Conservation (phyloP, 2,329 filamentous ascomycete species). For the Camptophora hylomeconis region DNA sequence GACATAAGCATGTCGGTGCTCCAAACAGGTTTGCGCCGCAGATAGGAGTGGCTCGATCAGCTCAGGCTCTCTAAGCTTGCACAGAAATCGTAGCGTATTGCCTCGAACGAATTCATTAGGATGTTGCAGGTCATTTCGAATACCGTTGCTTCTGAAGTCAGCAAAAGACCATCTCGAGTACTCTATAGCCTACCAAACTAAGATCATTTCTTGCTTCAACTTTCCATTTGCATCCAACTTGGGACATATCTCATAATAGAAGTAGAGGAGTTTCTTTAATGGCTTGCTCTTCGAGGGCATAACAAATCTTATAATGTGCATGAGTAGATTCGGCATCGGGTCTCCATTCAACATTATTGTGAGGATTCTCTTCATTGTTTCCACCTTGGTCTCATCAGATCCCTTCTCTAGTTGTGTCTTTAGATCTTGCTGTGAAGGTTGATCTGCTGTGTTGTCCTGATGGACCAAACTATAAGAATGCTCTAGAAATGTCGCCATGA, state of each 20-base stretch:
- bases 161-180: not conserved
- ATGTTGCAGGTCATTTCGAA: conserved; percentile 92
- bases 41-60: conserved; percentile 92
- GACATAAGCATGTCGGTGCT: conserved; percentile 94
- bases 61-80: conserved; percentile 89
- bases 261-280: conserved; percentile 95
- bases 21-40: conserved; percentile 79
- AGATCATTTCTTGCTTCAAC: conserved; percentile 98
- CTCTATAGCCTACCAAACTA: conserved; percentile 83
- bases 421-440: conserved; percentile 80
- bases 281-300: conserved; percentile 97
- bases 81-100: conserved; percentile 94
- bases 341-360: conserved; percentile 98
- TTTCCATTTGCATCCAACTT: conserved; percentile 88
- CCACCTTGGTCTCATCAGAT: conserved; percentile 80
- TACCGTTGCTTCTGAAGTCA: conserved; percentile 61
- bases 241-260: conserved; percentile 91
- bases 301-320: conserved; percentile 99
- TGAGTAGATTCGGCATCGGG: conserved; percentile 84
- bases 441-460: conserved; percentile 90
- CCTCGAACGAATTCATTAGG: conserved; percentile 97
- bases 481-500: conserved; percentile 90
- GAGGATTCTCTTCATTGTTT: conserved; percentile 83
- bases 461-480: conserved; percentile 94
- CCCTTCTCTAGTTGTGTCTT: conserved; percentile 89